Base-by-base conservation (phyloP, 352 stramenopile species). In the Thraustochytrium striatum region DNA sequence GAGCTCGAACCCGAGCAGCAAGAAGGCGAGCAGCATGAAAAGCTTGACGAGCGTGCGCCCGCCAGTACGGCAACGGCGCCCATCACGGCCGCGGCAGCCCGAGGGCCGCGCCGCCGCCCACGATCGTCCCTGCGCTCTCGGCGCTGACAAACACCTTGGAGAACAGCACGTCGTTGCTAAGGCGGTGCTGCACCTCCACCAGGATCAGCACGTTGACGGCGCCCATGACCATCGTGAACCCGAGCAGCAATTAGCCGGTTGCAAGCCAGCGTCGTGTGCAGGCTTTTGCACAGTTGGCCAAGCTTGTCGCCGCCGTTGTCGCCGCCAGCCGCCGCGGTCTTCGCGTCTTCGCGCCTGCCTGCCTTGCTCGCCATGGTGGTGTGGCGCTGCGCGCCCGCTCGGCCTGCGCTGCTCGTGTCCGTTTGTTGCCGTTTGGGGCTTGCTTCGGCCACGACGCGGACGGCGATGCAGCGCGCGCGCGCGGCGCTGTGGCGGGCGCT, bases 141-240 rank as follows among this genome's bases (percentile, higher is more conserved):
- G 30, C 65, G 11, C n/a, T 32, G 0, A 43, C 39, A 38, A 61
- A 75, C 44, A 75, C 52, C 16, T 55, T 44, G n/a, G 65, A 44
- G 52, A 75, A 75, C 7, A 75, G 43, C 25, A 75, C 65, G 30
- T 75, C 52, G 30, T 61, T 16, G 65, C 61, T 75, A 8, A 43
- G 65, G 50, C 44, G 44, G 41, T 75, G 33, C 19, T 41, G 47
- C 25, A 43, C 39, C 2, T 75, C 41, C 16, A 38, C 52, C 19
- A 75, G 8, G 0, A 68, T n/a, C 16, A 70, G 39, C 32, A 30
- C 58, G 13, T 30, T 30, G 5, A 75, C 19, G n/a, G 68, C 25
- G 25, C 58, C n/a, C 47, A 55, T 30, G 13, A 75, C 41, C 8
- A 75, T 43, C n/a, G 30, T 68, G 11, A 43, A 75, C 16, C 65